Evolutionary conservation across 441 rosid species (phyloP).

Genomic region (Corymbia calophylla): DNA sequence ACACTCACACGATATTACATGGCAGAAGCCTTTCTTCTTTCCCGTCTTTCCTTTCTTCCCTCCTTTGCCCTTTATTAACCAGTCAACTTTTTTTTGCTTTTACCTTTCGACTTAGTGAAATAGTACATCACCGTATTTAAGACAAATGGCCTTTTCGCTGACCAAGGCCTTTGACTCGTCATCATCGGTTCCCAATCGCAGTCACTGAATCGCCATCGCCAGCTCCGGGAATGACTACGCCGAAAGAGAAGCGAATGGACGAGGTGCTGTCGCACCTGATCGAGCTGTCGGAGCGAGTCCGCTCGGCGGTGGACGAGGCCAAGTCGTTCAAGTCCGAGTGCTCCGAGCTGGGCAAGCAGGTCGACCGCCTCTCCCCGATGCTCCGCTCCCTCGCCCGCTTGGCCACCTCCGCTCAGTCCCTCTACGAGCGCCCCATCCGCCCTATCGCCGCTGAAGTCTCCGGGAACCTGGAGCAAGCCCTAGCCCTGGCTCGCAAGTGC

Average conservation of each 20-base stretch:
- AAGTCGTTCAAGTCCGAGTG: slow-evolving; percentile 31
- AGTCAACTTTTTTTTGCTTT: too few species aligned
- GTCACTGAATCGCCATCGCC: neutral
- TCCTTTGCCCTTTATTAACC: too few species aligned
- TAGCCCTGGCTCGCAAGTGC: slow-evolving; percentile 38
- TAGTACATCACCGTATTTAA: too few species aligned
- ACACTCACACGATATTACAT: too few species aligned
- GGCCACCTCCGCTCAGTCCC: slow-evolving; percentile 19
- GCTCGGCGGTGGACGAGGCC: slow-evolving; percentile 10
- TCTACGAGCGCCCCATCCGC: slow-evolving; percentile 55
- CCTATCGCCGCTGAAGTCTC: slow-evolving; percentile 29
- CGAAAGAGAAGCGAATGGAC: neutral
- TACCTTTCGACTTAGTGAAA: too few species aligned
- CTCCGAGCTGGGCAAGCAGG: slow-evolving; percentile 31
- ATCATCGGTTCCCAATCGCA: too few species aligned
- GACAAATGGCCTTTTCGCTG: too few species aligned
- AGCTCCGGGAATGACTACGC: neutral
- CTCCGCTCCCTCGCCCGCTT: slow-evolving; percentile 42
- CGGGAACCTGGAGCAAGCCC: slow-evolving; percentile 35
- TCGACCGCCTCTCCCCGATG: slow-evolving; percentile 33
- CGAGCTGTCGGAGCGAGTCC: neutral
- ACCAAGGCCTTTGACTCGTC: too few species aligned
- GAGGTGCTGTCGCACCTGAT: neutral
- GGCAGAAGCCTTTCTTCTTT: too few species aligned
- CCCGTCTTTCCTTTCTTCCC: too few species aligned